phyloP scores from a whole-genome alignment of 176 grass and related monocot genomes.

The Elymus sibiricus region DNA sequence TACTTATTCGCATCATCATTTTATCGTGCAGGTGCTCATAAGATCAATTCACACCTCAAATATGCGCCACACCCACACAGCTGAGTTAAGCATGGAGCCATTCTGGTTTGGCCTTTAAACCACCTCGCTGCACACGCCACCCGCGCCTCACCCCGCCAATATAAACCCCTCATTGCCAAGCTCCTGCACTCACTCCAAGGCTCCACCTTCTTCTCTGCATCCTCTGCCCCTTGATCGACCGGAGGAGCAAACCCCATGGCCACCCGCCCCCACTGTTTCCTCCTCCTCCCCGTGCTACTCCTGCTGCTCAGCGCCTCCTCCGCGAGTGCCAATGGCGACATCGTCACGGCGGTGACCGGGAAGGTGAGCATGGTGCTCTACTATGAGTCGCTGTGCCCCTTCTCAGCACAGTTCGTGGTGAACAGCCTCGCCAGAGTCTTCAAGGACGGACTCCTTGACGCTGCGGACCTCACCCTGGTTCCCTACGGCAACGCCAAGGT shows the following conservation, averaged over 20 bases:
- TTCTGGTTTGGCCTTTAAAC: neutral
- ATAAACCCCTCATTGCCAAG: neutral
- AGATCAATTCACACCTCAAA: neutral
- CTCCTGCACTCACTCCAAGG: neutral
- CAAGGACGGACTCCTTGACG: constrained; percentile 34
- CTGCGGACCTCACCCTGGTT: constrained; percentile 25
- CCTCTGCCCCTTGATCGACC: neutral
- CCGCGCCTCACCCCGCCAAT: neutral
- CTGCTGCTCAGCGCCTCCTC: neutral
- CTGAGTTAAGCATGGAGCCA: neutral
- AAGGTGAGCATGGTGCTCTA: constrained; percentile 47
- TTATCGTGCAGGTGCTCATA: neutral
- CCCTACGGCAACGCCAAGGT: constrained; percentile 57
- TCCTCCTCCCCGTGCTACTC: neutral
- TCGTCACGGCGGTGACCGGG: neutral
- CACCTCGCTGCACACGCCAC: constrained; percentile 15
- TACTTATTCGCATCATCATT: neutral
- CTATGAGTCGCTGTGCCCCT: constrained; percentile 59
- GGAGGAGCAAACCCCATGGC: constrained; percentile 7
- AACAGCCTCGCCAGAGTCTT: constrained; percentile 34
- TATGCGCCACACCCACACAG: neutral
- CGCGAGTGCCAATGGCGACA: neutral
- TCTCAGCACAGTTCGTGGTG: constrained; percentile 47
- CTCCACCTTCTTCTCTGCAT: neutral
- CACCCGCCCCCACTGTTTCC: neutral